These are phyloP conservation scores for Tolypocladium album DNA, from an alignment of 2,329 filamentous ascomycete genomes.

Conservation along the genomic window DNA sequence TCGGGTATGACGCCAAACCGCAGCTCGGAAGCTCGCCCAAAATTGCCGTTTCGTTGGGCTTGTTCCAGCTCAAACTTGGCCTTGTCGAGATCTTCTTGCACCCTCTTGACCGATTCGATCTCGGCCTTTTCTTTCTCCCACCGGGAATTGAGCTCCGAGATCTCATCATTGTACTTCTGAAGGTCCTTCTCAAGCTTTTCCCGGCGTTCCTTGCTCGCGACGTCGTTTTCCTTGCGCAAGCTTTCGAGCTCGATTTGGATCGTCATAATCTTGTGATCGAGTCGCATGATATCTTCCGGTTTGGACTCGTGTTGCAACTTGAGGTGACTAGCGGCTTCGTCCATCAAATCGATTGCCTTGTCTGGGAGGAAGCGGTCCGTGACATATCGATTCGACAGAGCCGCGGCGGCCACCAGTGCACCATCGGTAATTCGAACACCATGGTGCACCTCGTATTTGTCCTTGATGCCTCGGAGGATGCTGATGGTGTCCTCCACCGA, in stretches of 20 bases:
- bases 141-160: conserved; percentile 60
- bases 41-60: conserved; percentile 80
- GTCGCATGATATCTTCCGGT: conserved; percentile 82
- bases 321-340: conserved; percentile 85
- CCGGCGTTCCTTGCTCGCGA: conserved; percentile 76
- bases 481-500: conserved; percentile 88
- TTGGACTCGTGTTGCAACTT: conserved; percentile 94
- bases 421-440: conserved; percentile 91
- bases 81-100: conserved; percentile 80
- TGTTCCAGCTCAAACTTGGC: conserved; percentile 78
- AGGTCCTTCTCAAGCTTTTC: conserved; percentile 75
- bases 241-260: conserved; percentile 96
- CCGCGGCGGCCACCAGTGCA: conserved; percentile 82
- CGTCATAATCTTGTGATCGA: conserved; percentile 93
- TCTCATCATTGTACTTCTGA: conserved; percentile 67
- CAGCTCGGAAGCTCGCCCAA: conserved; percentile 81
- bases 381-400: conserved; percentile 90
- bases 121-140: conserved; percentile 88
- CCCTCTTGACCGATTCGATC: conserved; percentile 76
- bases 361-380: conserved; percentile 93
- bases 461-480: conserved; percentile 91
- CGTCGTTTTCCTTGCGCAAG: conserved; percentile 83
- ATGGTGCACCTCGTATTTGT: conserved; percentile 95
- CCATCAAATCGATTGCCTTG: conserved; percentile 94
- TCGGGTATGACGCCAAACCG: conserved; percentile 78